phyloP scores from a whole-genome alignment of 306 rosid species.

The Purshia tridentata region DNA sequence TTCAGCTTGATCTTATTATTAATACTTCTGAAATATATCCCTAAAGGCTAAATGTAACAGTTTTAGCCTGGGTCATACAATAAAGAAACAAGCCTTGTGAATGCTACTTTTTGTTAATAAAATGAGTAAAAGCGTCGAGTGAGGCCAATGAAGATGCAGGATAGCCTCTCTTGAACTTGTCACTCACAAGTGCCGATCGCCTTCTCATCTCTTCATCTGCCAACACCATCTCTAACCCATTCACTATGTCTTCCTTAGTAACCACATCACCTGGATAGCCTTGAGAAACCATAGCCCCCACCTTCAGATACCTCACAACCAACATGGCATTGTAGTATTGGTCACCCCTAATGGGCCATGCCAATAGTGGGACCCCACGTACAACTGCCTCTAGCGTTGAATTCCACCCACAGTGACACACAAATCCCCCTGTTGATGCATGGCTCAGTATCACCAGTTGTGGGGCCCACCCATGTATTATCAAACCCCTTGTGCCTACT shows the following conservation, averaged over 20 bases:
- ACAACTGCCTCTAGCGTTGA: constrained; percentile 15
- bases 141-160: constrained; percentile 12
- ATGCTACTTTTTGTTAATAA: neutral
- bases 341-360: constrained; percentile 29
- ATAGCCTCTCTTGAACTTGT: constrained; percentile 13
- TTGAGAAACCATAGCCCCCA: constrained; percentile 2
- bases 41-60: no score
- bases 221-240: constrained; percentile 19
- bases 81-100: no score
- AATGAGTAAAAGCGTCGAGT: constrained; percentile 19
- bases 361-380: constrained; percentile 26
- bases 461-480: constrained; percentile 20
- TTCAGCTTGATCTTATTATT: no score
- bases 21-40: no score
- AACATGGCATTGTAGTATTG: constrained; percentile 28
- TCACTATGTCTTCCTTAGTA: constrained; percentile 1
- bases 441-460: constrained; percentile 21
- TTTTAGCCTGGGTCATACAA: no score
- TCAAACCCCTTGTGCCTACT: neutral
- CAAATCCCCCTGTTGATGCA: constrained; percentile 14
- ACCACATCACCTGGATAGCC: constrained; percentile 5
- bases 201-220: constrained; percentile 9
- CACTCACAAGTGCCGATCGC: neutral
- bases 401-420: constrained; percentile 28
- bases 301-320: constrained; percentile 9